Conservation (phyloP, 2,329 filamentous ascomycete genomes). For the Epichloe gansuensis region DNA sequence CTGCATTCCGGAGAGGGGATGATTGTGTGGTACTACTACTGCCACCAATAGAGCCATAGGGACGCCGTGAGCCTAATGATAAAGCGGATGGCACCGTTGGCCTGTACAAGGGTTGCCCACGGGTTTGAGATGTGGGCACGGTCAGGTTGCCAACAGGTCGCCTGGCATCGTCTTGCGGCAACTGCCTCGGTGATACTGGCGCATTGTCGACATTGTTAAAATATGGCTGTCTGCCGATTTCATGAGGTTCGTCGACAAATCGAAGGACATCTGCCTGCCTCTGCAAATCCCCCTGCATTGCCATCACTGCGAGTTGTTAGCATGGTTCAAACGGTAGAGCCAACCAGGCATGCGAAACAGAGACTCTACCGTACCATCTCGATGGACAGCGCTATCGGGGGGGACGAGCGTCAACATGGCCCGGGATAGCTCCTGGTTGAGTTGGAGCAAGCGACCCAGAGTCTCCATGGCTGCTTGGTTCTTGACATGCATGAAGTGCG, state of each 20-base stretch:
- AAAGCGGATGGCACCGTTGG: conserved; percentile 73
- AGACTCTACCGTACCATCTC: conserved; percentile 53
- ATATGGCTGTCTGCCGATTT: conserved; percentile 53
- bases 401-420: conserved; percentile 62
- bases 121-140: conserved; percentile 42
- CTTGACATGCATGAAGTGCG: conserved; percentile 65
- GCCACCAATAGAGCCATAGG: conserved; percentile 79
- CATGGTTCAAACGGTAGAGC: not conserved
- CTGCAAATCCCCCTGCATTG: conserved; percentile 46
- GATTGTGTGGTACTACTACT: conserved; percentile 54
- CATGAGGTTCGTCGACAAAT: conserved; percentile 50
- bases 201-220: conserved; percentile 58
- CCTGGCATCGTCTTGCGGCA: conserved; percentile 73
- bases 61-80: conserved; percentile 59
- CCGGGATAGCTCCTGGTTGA: conserved; percentile 74
- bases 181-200: conserved; percentile 76
- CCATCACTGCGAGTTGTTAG: conserved; percentile 29
- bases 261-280: conserved; percentile 46
- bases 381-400: conserved; percentile 64
- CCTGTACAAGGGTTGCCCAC: conserved; percentile 54
- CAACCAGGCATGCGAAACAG: conserved; percentile 5
- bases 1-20: conserved; percentile 59
- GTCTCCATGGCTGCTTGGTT: conserved; percentile 75
- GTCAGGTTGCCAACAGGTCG: conserved; percentile 53
- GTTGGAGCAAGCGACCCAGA: conserved; percentile 55